Evolutionary conservation across 768 basidiomycete genomes (phyloP).

Genomic region (Leccinum fibrillosum): DNA sequence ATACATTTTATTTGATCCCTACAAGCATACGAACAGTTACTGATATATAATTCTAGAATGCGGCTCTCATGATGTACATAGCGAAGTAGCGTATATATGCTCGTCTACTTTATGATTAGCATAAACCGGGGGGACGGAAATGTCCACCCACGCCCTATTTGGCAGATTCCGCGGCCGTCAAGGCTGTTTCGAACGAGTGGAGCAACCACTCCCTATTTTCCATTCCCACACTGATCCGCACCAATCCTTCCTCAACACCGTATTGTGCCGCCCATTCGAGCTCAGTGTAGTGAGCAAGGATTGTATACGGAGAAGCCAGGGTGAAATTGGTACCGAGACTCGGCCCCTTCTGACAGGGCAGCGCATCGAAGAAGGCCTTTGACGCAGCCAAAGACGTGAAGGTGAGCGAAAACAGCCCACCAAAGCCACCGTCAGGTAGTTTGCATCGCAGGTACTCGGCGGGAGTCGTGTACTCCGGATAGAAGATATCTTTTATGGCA

Average conservation of each 20-base stretch:
- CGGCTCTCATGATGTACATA: background rate
- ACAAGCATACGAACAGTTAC: too few relatives aligned
- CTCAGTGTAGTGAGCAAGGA: slow-evolving; percentile 88
- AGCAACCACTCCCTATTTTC: slow-evolving; percentile 64
- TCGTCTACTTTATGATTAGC: too few relatives aligned
- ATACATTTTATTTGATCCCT: too few relatives aligned
- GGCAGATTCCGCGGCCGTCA: slow-evolving; percentile 66
- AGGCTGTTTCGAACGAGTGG: slow-evolving; percentile 56
- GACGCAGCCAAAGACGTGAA: slow-evolving; percentile 72
- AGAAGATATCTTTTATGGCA: slow-evolving; percentile 80
- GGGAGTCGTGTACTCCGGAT: slow-evolving; percentile 79
- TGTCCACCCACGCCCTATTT: slow-evolving; percentile 4
- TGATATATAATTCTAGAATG: background rate
- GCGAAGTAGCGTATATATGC: background rate
- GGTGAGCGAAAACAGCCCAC: slow-evolving; percentile 83
- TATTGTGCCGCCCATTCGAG: slow-evolving; percentile 87
- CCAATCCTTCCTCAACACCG: slow-evolving; percentile 80
- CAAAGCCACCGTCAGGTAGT: slow-evolving; percentile 59
- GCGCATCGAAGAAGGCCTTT: slow-evolving; percentile 77
- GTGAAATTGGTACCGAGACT: slow-evolving; percentile 95
- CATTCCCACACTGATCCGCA: slow-evolving; percentile 89
- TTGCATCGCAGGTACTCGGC: slow-evolving; percentile 71
- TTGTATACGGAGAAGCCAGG: slow-evolving; percentile 88
- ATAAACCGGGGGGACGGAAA: too few relatives aligned
- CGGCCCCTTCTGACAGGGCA: slow-evolving; percentile 87